Evolutionary conservation across 371 early-diverging fungal genomes (phyloP), one percentile per base, ranked within the genome.

Genomic region (Syncephalis plumigaleata): DNA sequence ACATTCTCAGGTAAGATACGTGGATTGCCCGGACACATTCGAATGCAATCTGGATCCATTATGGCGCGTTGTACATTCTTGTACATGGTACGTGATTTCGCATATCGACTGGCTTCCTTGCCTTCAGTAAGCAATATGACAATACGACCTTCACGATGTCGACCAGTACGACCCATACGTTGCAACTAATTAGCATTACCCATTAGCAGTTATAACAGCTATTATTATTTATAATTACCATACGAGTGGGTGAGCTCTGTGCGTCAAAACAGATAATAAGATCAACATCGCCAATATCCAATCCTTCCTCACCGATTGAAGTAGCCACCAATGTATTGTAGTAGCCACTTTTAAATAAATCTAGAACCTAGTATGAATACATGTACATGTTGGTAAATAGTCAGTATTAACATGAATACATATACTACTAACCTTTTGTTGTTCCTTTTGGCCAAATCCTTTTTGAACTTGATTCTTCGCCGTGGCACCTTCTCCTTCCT

Each of bases 281-380:
- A 55, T 95, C 94, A 1, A 95, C 84, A 49, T 95, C 92, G 48
- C 94, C 96, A 64, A 95, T 95, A 59, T 95, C 96, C 21, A 95
- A 62, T 1, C 96, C 96, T 66, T 95, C 96, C 65, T 95, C 96
- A 40, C 93, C 96, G 46, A 95, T 91, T 17, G 79, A 85, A 0
- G 96, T 92, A 2, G 87, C 77, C 0, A 93, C 91, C 0, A 95
- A 63, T 2, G 87, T 79, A 56, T 95, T 95, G 46, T 73, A 68
- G 20, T 66, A 63, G 22, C 89, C 87, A 1, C 51, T 43, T 44
- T 79, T 74, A 51, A 91, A 90, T 23, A 74, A 68, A 11, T 55
- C 53, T 18, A 81, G 63, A 23, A 74, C 68, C 40, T 16, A 16
- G 11, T 31, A 40, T 39, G 9, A 16, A 31, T 9, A 48, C 9